Conservation (phyloP, 2,329 filamentous ascomycete genomes). For the Aureobasidium sp. region DNA sequence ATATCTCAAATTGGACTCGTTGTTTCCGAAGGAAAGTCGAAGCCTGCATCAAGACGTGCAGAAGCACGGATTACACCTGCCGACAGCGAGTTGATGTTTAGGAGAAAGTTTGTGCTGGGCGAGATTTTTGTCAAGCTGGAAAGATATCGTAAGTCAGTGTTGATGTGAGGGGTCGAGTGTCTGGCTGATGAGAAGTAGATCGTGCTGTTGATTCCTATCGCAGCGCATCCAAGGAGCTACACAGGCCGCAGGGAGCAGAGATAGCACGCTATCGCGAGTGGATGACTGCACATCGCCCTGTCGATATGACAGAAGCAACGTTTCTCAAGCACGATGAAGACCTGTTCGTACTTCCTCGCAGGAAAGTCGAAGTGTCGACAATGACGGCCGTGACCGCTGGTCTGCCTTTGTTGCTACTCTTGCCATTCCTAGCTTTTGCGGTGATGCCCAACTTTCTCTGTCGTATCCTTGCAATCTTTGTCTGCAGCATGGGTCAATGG, state of each 20-base stretch:
- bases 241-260: slow-evolving; percentile 45
- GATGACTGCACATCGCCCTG: slow-evolving; percentile 47
- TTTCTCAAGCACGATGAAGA: slow-evolving; percentile 54
- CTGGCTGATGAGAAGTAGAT: slow-evolving; percentile 35
- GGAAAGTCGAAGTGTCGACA: not conserved
- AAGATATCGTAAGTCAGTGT: slow-evolving; percentile 55
- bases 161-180: slow-evolving; percentile 19
- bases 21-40: slow-evolving; percentile 18
- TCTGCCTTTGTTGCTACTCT: slow-evolving; percentile 21
- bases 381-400: not conserved
- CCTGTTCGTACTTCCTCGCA: slow-evolving; percentile 39
- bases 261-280: slow-evolving; percentile 50
- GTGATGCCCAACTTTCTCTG: slow-evolving; percentile 37
- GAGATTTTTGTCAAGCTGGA: slow-evolving; percentile 59
- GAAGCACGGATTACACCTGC: slow-evolving; percentile 40
- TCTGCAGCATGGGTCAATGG: slow-evolving; percentile 33
- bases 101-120: slow-evolving; percentile 54
- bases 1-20: slow-evolving; percentile 37
- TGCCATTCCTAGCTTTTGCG: slow-evolving; percentile 33
- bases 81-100: slow-evolving; percentile 52
- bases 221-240: slow-evolving; percentile 45
- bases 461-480: slow-evolving; percentile 32
- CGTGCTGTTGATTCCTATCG: slow-evolving; percentile 55
- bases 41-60: slow-evolving; percentile 53
- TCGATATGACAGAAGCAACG: slow-evolving; percentile 52